These are phyloP conservation scores for Polytrichum formosum DNA, from an alignment of 225 moss, liverwort and hornwort species.

Conservation along the genomic window DNA sequence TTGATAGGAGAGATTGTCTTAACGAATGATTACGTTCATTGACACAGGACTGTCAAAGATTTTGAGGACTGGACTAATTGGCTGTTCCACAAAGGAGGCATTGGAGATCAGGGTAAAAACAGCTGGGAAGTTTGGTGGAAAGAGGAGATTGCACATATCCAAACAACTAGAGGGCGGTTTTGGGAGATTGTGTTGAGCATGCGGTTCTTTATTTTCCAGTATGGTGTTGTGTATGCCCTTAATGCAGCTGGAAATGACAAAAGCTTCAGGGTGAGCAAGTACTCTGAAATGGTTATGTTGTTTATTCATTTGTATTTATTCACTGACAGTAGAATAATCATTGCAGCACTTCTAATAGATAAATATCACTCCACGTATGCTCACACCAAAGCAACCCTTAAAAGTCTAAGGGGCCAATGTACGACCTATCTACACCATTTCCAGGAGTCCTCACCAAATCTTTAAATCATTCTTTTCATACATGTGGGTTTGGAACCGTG, in stretches of 20 bases:
- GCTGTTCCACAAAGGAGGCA: constrained; percentile 97
- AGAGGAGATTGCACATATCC: constrained; percentile 66
- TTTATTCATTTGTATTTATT: not conserved
- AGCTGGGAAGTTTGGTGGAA: constrained; percentile 99
- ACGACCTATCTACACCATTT: no score
- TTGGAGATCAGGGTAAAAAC: constrained; percentile 84
- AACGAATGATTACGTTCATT: not conserved
- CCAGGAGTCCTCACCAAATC: no score
- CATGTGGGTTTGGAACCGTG: no score
- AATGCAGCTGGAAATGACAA: constrained; percentile 29
- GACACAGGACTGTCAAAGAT: constrained; percentile 83
- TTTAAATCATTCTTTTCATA: no score
- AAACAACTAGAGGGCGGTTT: constrained; percentile 41
- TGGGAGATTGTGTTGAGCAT: constrained; percentile 56
- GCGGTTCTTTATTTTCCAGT: constrained; percentile 62
- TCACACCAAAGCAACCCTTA: no score
- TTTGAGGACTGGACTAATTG: constrained; percentile 99
- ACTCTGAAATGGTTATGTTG: not conserved
- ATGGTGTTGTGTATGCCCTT: constrained; percentile 59
- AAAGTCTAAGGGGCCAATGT: no score
- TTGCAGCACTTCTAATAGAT: no score
- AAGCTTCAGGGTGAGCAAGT: constrained; percentile 40
- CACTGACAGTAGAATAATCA: not conserved
- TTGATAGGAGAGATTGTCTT: constrained; percentile 10
- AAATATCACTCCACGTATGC: no score